Evolutionary conservation across 805 yeast genomes (phyloP).

Genomic region (Tetrapisispora pingtungensis): DNA sequence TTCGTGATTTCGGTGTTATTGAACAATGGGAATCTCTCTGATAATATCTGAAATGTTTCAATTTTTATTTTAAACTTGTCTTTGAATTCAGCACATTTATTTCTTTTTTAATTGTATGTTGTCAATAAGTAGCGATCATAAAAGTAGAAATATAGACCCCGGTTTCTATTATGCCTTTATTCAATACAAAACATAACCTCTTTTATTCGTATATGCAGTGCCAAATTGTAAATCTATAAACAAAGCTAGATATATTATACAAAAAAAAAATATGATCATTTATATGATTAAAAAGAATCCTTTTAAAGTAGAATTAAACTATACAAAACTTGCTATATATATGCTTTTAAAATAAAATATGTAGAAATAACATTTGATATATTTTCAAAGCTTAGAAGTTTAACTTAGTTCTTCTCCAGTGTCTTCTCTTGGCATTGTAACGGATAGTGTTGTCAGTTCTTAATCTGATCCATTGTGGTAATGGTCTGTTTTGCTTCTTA

Average conservation of each 20-base stretch:
- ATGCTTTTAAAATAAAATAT: slow-evolving; percentile 4
- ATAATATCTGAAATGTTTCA: slow-evolving; percentile 2
- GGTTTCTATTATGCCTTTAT: too few species aligned
- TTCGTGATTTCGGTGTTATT: slow-evolving; percentile 25
- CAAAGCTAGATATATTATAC: background rate
- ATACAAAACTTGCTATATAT: slow-evolving; percentile 6
- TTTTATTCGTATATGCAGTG: too few species aligned
- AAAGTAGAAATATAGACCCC: too few species aligned
- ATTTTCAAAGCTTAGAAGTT: slow-evolving; percentile 53
- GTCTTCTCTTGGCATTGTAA: slow-evolving; percentile 99
- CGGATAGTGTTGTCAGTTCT: slow-evolving; percentile 95
- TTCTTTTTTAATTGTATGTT: too few species aligned
- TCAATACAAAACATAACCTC: too few species aligned
- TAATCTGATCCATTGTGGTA: slow-evolving; percentile 98
- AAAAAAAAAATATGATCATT: background rate
- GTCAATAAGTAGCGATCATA: too few species aligned
- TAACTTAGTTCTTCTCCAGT: slow-evolving; percentile 99
- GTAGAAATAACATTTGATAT: slow-evolving; percentile 1
- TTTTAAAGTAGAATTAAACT: slow-evolving; percentile 5
- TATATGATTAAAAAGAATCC: slow-evolving; percentile 1
- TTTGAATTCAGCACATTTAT: too few species aligned
- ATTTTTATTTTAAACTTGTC: background rate
- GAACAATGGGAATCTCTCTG: slow-evolving; percentile 18
- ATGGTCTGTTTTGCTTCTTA: slow-evolving; percentile 96
- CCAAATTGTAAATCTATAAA: too few species aligned